Evolutionary conservation across 192 early-diverging fungal species (phyloP), one percentile per base, ranked within the genome.

Genomic region (Coemansia sp.): DNA sequence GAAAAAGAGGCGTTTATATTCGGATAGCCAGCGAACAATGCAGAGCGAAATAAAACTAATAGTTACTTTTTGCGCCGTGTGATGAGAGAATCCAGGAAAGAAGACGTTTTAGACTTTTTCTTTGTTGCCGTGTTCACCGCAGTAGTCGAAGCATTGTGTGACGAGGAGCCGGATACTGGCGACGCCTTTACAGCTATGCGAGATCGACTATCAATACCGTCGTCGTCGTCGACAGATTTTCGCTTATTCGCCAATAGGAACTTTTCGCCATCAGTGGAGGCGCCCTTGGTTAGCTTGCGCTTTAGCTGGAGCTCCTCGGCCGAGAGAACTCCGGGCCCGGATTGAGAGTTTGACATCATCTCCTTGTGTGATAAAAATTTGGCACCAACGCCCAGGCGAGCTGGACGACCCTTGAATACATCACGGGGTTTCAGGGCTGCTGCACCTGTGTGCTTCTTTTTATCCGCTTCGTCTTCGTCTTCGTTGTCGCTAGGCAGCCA

Each of bases 331-430:
- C 63, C 63, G 21, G 42, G 46, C 11, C 14, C 50, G 8, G 31
- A 24, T 23, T 48, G 26, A 9, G 37, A 60, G 46, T 60, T 28
- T 21, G n/a, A 42, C 60, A 73, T 42, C 71, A 79, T 74, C 45
- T 73, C 71, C 20, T 67, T 70, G 67, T 79, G 77, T 16, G 77
- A 74, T 20, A 79, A 64, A 11, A 70, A 79, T 28, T 79, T 79
- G n/a, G 77, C 77, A 5, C 77, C 77, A 3, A 79, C 68, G 21
- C 77, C 77, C 14, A 79, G 60, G 11, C 77, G 60, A 13, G 77
- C 67, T 26, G 77, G 77, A 1, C 77, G 67, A 10, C 77, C 77
- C n/a, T 67, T 64, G 62, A 79, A 79, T 18, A 79, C 31, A 31
- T 73, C 65, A 13, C 71, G 67, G 13, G 77, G 65, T 43, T 77